These are phyloP conservation scores for Calcarisporium arbuscula DNA, from an alignment of 2,329 filamentous ascomycete species.

Conservation along the genomic window DNA sequence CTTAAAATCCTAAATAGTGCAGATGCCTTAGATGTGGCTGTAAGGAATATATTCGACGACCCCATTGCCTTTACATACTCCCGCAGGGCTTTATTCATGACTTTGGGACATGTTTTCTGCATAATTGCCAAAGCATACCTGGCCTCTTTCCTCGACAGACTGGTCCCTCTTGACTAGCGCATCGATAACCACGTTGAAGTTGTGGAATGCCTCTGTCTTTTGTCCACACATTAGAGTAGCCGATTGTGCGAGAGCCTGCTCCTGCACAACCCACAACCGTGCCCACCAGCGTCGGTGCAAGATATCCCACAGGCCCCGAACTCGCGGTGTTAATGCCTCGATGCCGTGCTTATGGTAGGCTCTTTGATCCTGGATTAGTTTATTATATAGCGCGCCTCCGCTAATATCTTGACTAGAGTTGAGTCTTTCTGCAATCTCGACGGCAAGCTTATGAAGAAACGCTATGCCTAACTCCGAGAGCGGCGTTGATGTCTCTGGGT, in stretches of 20 bases:
- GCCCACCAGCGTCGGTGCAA: constrained; percentile 4
- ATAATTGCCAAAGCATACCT: constrained; percentile 3
- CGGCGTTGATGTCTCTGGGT: not conserved
- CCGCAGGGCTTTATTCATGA: constrained; percentile 1
- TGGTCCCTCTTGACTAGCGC: constrained; percentile 1
- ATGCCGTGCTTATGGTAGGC: constrained; percentile 1
- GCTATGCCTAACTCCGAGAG: constrained; percentile 2
- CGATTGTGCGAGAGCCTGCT: constrained; percentile 1
- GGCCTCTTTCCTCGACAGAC: not conserved
- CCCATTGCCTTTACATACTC: constrained; percentile 1
- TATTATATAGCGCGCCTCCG: not conserved
- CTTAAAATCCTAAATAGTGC: no score
- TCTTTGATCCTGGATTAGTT: constrained; percentile 1
- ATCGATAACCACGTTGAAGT: constrained; percentile 3
- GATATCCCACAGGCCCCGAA: constrained; percentile 4
- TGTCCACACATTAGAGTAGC: constrained; percentile 1
- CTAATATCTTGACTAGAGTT: not conserved
- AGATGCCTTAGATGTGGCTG: no score
- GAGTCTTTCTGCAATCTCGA: constrained; percentile 2
- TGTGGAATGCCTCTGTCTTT: constrained; percentile 2
- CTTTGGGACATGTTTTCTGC: not conserved
- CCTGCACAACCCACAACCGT: constrained; percentile 4
- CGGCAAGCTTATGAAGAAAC: constrained; percentile 1
- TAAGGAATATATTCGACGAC: not conserved
- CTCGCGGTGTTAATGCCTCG: constrained; percentile 2